These are phyloP conservation scores for Excoecaria cochinchinensis DNA, from an alignment of 345 rosid genomes.

Conservation along the genomic window DNA sequence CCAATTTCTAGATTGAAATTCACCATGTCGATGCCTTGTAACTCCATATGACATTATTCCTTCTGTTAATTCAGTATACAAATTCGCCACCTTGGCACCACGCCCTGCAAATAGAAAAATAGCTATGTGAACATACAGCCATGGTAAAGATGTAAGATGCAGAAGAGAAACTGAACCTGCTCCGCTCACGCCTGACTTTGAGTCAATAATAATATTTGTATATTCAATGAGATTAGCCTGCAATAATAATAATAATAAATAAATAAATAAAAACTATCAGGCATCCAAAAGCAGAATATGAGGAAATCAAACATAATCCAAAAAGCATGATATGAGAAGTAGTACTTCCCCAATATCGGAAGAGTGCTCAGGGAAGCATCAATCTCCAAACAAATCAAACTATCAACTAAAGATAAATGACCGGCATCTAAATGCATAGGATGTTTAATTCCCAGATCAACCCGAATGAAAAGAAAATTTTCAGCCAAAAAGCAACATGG, in stretches of 20 bases:
- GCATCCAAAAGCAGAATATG: neutral
- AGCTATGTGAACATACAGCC: neutral
- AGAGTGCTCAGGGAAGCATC: neutral
- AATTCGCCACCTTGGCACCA: constrained; percentile 83
- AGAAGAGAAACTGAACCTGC: constrained; percentile 60
- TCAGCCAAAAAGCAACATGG: neutral
- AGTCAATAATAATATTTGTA: constrained; percentile 68
- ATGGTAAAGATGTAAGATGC: neutral
- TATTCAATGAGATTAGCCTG: constrained; percentile 76
- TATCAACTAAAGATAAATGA: neutral
- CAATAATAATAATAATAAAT: too few relatives aligned
- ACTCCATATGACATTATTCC: constrained; percentile 94
- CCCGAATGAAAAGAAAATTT: neutral
- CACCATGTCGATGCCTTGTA: constrained; percentile 92
- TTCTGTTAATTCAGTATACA: constrained; percentile 82
- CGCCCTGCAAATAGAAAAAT: constrained; percentile 58
- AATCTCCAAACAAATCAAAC: neutral
- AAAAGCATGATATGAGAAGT: neutral
- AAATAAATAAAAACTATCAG: constrained; percentile 9
- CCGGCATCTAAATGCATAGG: neutral
- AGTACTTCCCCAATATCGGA: neutral
- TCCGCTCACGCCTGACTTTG: constrained; percentile 98
- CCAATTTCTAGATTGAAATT: constrained; percentile 19
- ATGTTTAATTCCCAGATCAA: neutral
- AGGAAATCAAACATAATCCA: neutral